These are phyloP conservation scores for Sporothrix brasiliensis DNA, from an alignment of 2,329 filamentous ascomycete species.

Conservation along the genomic window DNA sequence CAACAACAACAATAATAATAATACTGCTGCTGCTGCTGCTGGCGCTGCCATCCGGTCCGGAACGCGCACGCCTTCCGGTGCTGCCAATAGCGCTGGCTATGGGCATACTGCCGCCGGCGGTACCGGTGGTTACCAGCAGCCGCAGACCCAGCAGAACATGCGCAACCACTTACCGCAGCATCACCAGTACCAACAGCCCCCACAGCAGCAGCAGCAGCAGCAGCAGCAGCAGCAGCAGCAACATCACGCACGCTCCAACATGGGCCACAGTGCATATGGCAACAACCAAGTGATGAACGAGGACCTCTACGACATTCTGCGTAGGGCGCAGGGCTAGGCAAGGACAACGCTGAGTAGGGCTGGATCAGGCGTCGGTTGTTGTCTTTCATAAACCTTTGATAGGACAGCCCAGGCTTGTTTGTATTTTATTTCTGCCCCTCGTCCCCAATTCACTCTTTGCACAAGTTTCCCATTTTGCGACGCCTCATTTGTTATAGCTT, in stretches of 20 bases:
- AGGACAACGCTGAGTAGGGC: neutral
- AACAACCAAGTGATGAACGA: slow-evolving; percentile 19
- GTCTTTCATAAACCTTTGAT: neutral
- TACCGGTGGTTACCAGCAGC: slow-evolving; percentile 2
- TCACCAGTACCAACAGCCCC: slow-evolving; percentile 37
- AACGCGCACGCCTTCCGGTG: neutral
- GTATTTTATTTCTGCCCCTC: neutral
- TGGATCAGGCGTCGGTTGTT: neutral
- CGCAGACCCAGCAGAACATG: slow-evolving; percentile 30
- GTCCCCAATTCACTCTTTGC: neutral
- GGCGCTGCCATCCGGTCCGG: neutral
- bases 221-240: slow-evolving; percentile 41
- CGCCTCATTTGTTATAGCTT: neutral
- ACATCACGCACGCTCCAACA: slow-evolving; percentile 39
- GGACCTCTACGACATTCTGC: slow-evolving; percentile 29
- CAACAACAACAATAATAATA: neutral
- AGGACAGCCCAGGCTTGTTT: neutral
- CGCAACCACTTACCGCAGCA: slow-evolving; percentile 29
- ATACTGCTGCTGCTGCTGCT: too few relatives aligned
- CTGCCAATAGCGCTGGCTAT: neutral
- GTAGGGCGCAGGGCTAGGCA: slow-evolving; percentile 22
- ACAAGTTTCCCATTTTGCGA: neutral
- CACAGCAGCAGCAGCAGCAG: slow-evolving; percentile 48
- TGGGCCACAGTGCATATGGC: slow-evolving; percentile 21
- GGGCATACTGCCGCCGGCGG: neutral